A percentile compares a stretch with the other conserved stretches of the same genome.
phyloP scores from a whole-genome alignment of 139 green algal genomes.

The Bryopsis sp. region DNA sequence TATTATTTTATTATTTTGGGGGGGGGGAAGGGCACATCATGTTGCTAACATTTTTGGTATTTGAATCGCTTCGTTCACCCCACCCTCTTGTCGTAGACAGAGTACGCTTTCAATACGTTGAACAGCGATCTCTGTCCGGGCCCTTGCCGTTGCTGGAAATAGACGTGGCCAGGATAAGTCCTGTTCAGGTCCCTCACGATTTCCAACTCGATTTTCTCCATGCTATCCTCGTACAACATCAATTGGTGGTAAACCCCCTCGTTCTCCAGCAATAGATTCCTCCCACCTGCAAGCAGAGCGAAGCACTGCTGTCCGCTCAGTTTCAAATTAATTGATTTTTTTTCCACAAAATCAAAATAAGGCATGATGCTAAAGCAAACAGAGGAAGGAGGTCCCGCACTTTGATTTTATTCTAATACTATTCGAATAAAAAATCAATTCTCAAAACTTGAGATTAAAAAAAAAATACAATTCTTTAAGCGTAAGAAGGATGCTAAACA shows the following conservation, averaged over 20 bases:
- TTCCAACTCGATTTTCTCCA: conserved; percentile 20
- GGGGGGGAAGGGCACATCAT: too few relatives aligned
- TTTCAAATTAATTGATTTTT: too few relatives aligned
- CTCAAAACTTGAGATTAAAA: too few relatives aligned
- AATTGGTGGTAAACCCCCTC: conserved; percentile 22
- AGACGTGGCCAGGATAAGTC: conserved; percentile 74
- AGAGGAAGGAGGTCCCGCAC: too few relatives aligned
- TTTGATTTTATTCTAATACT: too few relatives aligned
- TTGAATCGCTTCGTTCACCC: background rate
- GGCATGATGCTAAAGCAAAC: too few relatives aligned
- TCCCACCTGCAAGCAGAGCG: conserved; percentile 14
- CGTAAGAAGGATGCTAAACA: too few relatives aligned
- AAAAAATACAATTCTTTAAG: too few relatives aligned
- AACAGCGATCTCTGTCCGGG: conserved; percentile 70
- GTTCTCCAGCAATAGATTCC: conserved; percentile 29
- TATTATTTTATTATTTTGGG: too few relatives aligned
- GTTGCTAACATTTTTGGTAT: background rate
- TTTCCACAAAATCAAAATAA: too few relatives aligned
- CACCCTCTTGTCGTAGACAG: conserved; percentile 38
- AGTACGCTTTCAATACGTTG: conserved; percentile 68
- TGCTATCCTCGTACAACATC: conserved; percentile 13
- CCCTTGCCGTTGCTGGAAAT: conserved; percentile 61
- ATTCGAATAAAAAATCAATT: too few relatives aligned
- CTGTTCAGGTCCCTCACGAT: conserved; percentile 66
- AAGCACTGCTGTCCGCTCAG: background rate